phyloP scores from a whole-genome alignment of 2,329 filamentous ascomycete genomes.

The Monosporascus sp. region DNA sequence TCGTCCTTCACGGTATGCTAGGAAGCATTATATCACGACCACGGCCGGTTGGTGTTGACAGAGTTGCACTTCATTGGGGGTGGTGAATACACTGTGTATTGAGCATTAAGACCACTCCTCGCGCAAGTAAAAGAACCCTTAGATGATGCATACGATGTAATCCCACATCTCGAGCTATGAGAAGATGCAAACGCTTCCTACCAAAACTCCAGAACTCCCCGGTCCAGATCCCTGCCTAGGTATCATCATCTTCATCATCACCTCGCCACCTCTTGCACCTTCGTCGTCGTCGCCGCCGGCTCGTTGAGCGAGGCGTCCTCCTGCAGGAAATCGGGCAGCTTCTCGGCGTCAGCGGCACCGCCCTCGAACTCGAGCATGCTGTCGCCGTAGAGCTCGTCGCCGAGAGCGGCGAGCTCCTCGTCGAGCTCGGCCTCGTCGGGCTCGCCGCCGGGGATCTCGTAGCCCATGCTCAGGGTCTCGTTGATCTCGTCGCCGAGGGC shows the following conservation, averaged over 20 bases:
- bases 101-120: too few relatives aligned
- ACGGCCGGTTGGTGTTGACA: too few relatives aligned
- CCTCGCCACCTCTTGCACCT: conserved; percentile 75
- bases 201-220: neutral
- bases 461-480: conserved; percentile 83
- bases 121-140: too few relatives aligned
- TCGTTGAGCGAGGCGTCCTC: conserved; percentile 95
- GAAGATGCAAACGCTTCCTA: neutral
- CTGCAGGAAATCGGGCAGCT: conserved; percentile 79
- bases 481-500: conserved; percentile 98
- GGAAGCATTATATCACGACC: too few relatives aligned
- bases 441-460: conserved; percentile 89
- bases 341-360: conserved; percentile 43
- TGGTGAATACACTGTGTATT: too few relatives aligned
- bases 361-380: conserved; percentile 66
- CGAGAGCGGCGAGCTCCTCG: conserved; percentile 90
- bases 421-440: conserved; percentile 92
- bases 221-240: conserved; percentile 1
- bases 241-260: conserved; percentile 19
- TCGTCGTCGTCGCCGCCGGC: conserved; percentile 70
- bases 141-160: too few relatives aligned
- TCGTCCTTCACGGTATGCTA: too few relatives aligned
- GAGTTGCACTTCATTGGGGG: too few relatives aligned
- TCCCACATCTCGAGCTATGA: too few relatives aligned
- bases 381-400: conserved; percentile 58